Evolutionary conservation across 2,329 filamentous ascomycete species (phyloP), one percentile per base, ranked within the genome.

Genomic region (Xylariaceae sp.): DNA sequence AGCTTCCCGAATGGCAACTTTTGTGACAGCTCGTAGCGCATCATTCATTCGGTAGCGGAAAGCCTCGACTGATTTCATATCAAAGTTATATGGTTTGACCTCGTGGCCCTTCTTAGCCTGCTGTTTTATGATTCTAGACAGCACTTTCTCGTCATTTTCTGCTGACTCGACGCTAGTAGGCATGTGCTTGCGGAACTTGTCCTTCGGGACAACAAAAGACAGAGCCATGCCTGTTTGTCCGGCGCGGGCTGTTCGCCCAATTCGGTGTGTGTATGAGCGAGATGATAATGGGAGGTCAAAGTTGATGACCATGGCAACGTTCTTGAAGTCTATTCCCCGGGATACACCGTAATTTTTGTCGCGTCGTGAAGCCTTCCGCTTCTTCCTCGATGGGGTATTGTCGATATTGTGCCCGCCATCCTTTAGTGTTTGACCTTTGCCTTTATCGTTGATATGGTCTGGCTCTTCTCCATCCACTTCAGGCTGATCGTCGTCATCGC

Each of bases 31-130:
- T 60, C 93, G 86, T 41, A 99, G 79, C 0, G 93, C 95, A 72
- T 98, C 95, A 50, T 91, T 90, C 85, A 96, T 91, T 64, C 95
- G 89, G 75, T 99, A 99, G 19, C 93, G 84, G 79, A 99, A 98
- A 2, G 90, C 90, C 63, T 97, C 92, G 20, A 99, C 87, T 69
- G 96, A 91, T 70, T 89, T 87, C 88, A 96, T 96, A 75, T 97
- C 93, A 70, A 99, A 97, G 66, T 89, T 87, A 77, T 96, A 99
- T 10, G 92, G 90, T 71, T 95, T 90, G 29, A 98, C 81, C 69
- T 91, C 89, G 64, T 91, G 88, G 57, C 88, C 90, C 56, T 86
- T 85, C 72, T 93, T 92, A 12, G 78, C 78, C 73, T 98, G 93
- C 53, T 90, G 86, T 64, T 87, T 88, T 54, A 84, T 81, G 63